Evolutionary conservation across 2,329 filamentous ascomycete species (phyloP), one percentile per base, ranked within the genome.

Genomic region (Aureobasidium lini): DNA sequence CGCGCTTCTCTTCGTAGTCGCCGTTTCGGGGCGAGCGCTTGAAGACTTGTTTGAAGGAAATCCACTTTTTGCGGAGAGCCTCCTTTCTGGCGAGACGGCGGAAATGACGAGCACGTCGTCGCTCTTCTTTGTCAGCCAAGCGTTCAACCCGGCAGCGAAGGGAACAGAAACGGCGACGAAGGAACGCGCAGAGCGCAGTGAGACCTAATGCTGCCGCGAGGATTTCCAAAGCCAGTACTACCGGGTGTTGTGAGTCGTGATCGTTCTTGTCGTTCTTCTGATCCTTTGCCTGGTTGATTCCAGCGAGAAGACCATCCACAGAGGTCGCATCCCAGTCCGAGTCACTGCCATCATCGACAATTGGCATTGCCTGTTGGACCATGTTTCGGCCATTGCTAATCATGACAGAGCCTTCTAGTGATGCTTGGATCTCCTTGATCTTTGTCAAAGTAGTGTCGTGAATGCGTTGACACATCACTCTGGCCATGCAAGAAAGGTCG

Each of bases 41-140:
- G 57, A 72, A 61, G 23, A 67, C 62, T 10, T 57, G 57, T 6
- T 70, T 57, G 53, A 72, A 66, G 18, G 62, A 61, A 16, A 66
- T 69, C 79, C 80, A 82, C 73, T 78, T 81, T 54, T 76, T 74
- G 36, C 74, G 72, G 73, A 79, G 77, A 42, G 76, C 73, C 48
- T 81, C 78, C 32, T 76, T 71, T 23, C 79, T 75, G 18, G 81
- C 81, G 32, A 81, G 80, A 34, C 77, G 74, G 44, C 76, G 76
- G 64, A 84, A 84, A 7, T 78, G 74, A 11, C 76, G 73, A 10
- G 73, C 78, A 31, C 77, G 79, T 32, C 75, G 72, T 53, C 81
- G 75, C 68, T 84, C 81, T 70, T 84, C 81, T 13, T 75, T 75
- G 44, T 76, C 72, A 15, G 81, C 79, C 8, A 79, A 75, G 29